phyloP scores from a whole-genome alignment of 805 yeast species.

The Nakazawaea ishiwadae region DNA sequence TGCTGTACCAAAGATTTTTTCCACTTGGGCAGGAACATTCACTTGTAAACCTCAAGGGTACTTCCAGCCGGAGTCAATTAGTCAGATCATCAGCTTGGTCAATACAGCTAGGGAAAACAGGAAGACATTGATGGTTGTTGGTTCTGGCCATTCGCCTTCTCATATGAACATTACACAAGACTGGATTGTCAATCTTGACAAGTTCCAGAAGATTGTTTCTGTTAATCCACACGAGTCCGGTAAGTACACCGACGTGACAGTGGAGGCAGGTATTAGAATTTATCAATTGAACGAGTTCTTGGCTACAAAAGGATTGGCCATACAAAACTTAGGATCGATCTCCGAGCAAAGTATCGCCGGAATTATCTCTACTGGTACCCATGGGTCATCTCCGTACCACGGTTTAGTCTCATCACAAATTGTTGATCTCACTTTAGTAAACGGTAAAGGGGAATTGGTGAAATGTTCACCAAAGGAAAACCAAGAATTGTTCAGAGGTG shows the following conservation, averaged over 20 bases:
- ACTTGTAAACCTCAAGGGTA: conserved; percentile 68
- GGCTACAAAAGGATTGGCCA: conserved; percentile 61
- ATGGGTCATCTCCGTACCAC: conserved; percentile 91
- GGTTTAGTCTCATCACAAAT: conserved; percentile 87
- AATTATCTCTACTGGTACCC: conserved; percentile 94
- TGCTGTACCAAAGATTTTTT: conserved; percentile 34
- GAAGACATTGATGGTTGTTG: conserved; percentile 77
- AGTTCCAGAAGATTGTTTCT: conserved; percentile 51
- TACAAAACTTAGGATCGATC: conserved; percentile 91
- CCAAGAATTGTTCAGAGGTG: conserved; percentile 70
- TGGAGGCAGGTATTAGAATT: conserved; percentile 89
- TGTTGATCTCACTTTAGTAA: conserved; percentile 70
- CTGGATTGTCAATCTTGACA: conserved; percentile 86
- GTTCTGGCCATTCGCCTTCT: conserved; percentile 95
- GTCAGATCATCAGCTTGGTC: conserved; percentile 67
- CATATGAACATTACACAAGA: conserved; percentile 82
- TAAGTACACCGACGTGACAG: conserved; percentile 80
- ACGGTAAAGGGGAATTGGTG: conserved; percentile 70
- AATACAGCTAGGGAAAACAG: conserved; percentile 52
- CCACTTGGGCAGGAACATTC: conserved; percentile 92
- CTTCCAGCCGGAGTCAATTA: conserved; percentile 70
- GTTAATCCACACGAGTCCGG: conserved; percentile 48
- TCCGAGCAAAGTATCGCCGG: conserved; percentile 94
- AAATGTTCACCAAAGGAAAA: conserved; percentile 63
- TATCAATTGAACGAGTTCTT: conserved; percentile 68